Evolutionary conservation across 352 stramenopile species (phyloP), one percentile per base, ranked within the genome.

Genomic region (Phytophthora boehmeriae): DNA sequence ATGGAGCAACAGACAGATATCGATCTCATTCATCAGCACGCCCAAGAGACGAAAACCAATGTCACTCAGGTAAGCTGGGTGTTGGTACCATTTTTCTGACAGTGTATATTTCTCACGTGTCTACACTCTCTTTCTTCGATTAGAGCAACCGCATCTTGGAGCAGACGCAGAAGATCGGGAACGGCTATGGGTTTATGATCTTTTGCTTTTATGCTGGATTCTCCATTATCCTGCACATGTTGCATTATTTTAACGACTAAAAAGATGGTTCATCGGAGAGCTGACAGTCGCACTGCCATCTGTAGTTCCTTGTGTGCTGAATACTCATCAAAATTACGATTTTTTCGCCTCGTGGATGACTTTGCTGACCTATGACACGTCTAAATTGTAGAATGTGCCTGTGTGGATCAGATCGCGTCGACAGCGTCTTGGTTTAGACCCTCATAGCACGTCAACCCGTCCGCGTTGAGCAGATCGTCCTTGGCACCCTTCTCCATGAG

Each of bases 401-500:
- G 20, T 41, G 16, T 44, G 17, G 9, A 25, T 50, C 80, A 93
- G 32, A 93, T 75, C 0, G 82, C 69, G 42, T 93, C 87, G 1
- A 98, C 75, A 2, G 89, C 78, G 59, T 96, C 88, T 46, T 93
- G 86, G 30, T 64, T 94, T 22, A 98, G 64, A 5, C 95, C 95
- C 76, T 98, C 95, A 62, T 98, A 98, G 52, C 92, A 98, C 2
- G 93, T 98, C 28, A 98, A 80, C 4, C 95, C 94, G 59, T 99
- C 92, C 8, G 90, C 76, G 51, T 99, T 99, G 28, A 90, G 43
- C 16, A 98, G 61, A 55, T 90, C 92, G 62, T 98, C 92, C 28
- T 93, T 82, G 2, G 95, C 93, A 2, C 96, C 96, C 65, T 99
- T 98, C n/a, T 90, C 80, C 55, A 98, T 91, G 39, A 98, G 57